Percentiles rank a stretch among this genome's conserved stretches.
Evolutionary conservation across 2,329 filamentous ascomycete genomes (phyloP).

Genomic region (Nothopassalora personata): DNA sequence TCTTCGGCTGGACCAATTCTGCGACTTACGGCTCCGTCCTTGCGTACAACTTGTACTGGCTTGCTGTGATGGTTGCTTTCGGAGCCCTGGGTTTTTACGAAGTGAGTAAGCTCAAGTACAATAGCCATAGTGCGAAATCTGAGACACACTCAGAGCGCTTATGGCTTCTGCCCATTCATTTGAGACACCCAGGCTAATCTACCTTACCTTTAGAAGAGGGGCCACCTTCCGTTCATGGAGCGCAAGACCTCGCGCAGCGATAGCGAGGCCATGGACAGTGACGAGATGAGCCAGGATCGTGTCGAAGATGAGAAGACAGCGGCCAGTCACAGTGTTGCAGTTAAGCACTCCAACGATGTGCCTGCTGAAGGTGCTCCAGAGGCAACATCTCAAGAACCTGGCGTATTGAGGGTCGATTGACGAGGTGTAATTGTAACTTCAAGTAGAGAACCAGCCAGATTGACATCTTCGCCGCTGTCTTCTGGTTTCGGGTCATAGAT

Average conservation of each 20-base stretch:
- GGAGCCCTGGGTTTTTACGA: conserved; percentile 63
- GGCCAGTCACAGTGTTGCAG: conserved; percentile 11
- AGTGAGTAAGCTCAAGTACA: no score
- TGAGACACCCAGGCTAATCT: no score
- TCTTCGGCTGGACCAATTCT: conserved; percentile 83
- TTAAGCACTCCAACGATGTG: conserved; percentile 2
- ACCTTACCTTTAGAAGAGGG: conserved; percentile 33
- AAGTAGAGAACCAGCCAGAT: background rate
- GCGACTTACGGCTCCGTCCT: conserved; percentile 84
- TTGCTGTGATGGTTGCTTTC: conserved; percentile 62
- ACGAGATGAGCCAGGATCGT: conserved; percentile 19
- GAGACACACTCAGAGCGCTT: no score
- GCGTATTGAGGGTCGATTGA: background rate
- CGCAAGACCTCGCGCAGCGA: conserved; percentile 20
- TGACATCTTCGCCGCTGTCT: background rate
- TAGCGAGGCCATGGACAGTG: conserved; percentile 21
- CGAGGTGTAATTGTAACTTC: background rate
- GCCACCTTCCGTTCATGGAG: conserved; percentile 44
- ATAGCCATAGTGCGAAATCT: no score
- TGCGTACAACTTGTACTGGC: conserved; percentile 84
- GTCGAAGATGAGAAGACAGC: conserved; percentile 18
- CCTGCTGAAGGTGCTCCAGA: conserved; percentile 13
- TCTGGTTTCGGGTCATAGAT: background rate
- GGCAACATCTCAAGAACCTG: background rate
- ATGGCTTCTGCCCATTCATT: no score